Evolutionary conservation across 2,329 filamentous ascomycete species (phyloP).

Genomic region (Neophaeococcomyces mojaviensis): DNA sequence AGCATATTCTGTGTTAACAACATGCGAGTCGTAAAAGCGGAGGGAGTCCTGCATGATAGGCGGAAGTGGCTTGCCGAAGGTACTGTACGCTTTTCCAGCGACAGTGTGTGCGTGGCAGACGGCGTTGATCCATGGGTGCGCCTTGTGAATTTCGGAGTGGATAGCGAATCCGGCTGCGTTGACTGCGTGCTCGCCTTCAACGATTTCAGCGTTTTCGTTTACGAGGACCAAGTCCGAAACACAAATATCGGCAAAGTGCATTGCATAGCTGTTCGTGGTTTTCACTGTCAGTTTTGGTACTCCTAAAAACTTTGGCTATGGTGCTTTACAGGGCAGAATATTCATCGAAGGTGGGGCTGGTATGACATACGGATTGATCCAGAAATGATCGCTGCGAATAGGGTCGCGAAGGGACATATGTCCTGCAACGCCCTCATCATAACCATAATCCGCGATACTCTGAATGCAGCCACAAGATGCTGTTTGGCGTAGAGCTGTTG

Average conservation of each 20-base stretch:
- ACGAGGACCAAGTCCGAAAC: slow-evolving; percentile 39
- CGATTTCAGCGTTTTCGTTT: slow-evolving; percentile 35
- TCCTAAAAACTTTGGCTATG: too few species aligned
- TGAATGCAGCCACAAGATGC: slow-evolving; percentile 40
- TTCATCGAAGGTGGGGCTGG: too few species aligned
- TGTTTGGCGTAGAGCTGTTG: slow-evolving; percentile 39
- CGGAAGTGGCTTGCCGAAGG: slow-evolving; percentile 39
- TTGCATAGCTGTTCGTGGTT: too few species aligned
- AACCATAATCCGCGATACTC: slow-evolving; percentile 35
- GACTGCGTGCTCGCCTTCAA: slow-evolving; percentile 35
- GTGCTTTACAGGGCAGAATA: too few species aligned
- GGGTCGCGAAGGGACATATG: slow-evolving; percentile 38
- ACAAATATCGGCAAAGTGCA: slow-evolving; percentile 37
- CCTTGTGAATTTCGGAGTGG: slow-evolving; percentile 39
- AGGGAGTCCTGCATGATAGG: slow-evolving; percentile 44
- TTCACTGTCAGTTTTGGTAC: too few species aligned
- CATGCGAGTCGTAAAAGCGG: slow-evolving; percentile 32
- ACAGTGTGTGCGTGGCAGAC: slow-evolving; percentile 36
- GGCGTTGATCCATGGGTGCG: slow-evolving; percentile 47
- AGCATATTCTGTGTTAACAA: slow-evolving; percentile 41
- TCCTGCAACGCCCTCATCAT: slow-evolving; percentile 35
- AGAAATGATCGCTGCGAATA: slow-evolving; percentile 33
- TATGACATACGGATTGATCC: slow-evolving; percentile 18
- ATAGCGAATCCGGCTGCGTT: slow-evolving; percentile 43
- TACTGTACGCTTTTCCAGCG: slow-evolving; percentile 41